Conservation (phyloP, 2,329 filamentous ascomycete genomes). For the Cryoendolithus antarcticus region DNA sequence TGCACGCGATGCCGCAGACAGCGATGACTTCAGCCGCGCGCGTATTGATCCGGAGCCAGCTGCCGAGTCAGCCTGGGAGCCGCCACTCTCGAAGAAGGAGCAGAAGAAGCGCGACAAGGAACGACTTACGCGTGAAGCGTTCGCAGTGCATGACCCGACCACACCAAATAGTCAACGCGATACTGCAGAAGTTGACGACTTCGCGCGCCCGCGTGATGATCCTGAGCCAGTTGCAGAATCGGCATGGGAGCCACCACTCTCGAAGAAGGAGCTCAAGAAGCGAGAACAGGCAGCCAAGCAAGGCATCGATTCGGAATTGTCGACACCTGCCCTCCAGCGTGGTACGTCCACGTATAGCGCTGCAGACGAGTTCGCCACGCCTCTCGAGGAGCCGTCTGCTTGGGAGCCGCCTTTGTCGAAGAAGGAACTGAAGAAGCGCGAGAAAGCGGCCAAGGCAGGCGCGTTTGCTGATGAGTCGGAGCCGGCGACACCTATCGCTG, state of each 20-base stretch:
- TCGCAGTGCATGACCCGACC: constrained; percentile 1
- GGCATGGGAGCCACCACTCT: constrained; percentile 22
- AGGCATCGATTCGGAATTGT: too few relatives aligned
- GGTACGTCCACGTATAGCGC: not conserved
- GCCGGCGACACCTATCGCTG: constrained; percentile 1
- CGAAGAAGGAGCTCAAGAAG: constrained; percentile 28
- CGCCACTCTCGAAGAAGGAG: constrained; percentile 10
- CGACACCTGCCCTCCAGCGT: too few relatives aligned
- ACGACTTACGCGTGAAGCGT: too few relatives aligned
- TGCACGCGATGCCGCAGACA: too few relatives aligned
- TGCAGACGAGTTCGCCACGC: not conserved
- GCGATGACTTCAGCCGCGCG: too few relatives aligned
- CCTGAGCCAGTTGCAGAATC: constrained; percentile 2
- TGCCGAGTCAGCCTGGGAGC: constrained; percentile 6
- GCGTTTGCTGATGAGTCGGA: constrained; percentile 2
- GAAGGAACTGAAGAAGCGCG: constrained; percentile 33
- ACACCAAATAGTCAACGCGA: too few relatives aligned
- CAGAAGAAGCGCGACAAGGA: too few relatives aligned
- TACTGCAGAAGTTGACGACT: not conserved
- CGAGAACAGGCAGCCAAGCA: constrained; percentile 10
- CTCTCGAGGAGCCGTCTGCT: constrained; percentile 7
- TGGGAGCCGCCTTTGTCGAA: constrained; percentile 25
- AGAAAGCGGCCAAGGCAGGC: constrained; percentile 30
- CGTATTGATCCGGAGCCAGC: not conserved
- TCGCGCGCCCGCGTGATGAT: not conserved